These are phyloP conservation scores for Waltiozyma sp. DNA, from an alignment of 1,139 yeast genomes.

Conservation along the genomic window DNA sequence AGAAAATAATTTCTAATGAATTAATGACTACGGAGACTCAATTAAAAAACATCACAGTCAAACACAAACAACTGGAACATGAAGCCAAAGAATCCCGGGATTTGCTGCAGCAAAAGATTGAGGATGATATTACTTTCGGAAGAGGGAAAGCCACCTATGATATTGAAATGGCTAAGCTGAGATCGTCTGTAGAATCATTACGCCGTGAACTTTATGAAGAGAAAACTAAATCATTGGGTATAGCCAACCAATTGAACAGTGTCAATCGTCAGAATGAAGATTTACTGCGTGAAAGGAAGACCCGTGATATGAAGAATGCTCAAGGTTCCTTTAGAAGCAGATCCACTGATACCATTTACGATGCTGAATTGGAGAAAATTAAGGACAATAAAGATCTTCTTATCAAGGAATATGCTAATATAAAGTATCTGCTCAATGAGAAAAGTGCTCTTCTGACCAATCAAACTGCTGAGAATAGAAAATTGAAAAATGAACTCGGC, in stretches of 20 bases:
- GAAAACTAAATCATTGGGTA: conserved; percentile 8
- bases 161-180: conserved; percentile 22
- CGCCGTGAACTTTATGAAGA: conserved; percentile 16
- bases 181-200: conserved; percentile 16
- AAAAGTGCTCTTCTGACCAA: conserved; percentile 38
- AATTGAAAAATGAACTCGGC: conserved; percentile 45
- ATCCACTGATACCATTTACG: conserved; percentile 12
- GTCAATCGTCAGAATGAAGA: conserved; percentile 31
- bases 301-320: conserved; percentile 14
- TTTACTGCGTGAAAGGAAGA: conserved; percentile 18
- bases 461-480: conserved; percentile 42
- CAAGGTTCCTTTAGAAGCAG: conserved; percentile 16
- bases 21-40: conserved; percentile 6
- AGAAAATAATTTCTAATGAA: conserved; percentile 5
- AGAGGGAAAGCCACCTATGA: conserved; percentile 29
- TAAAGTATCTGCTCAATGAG: conserved; percentile 44
- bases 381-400: conserved; percentile 19
- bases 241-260: conserved; percentile 19
- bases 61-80: conserved; percentile 26
- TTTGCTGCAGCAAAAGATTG: conserved; percentile 25
- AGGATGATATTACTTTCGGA: conserved; percentile 30
- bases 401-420: conserved; percentile 35
- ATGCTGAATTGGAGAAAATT: conserved; percentile 9
- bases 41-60: conserved; percentile 15
- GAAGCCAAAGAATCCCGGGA: conserved; percentile 28